Evolutionary conservation across 805 yeast genomes (phyloP), one percentile per base, ranked within the genome.

Genomic region (Osmozyma mogii): DNA sequence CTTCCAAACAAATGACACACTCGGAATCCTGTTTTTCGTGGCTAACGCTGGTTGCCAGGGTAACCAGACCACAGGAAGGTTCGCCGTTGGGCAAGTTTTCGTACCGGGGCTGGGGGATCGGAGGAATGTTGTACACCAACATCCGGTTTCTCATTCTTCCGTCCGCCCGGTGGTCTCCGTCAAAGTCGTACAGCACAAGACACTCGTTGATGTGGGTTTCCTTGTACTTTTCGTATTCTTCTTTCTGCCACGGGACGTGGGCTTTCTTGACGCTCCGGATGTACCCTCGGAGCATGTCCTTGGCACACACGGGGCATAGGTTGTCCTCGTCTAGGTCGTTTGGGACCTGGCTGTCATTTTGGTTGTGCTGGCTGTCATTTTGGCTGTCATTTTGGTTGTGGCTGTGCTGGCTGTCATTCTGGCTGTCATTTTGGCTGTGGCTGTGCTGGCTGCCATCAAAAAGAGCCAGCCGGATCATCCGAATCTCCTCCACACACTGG

Each of bases 1-100:
- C 94, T 50, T 92, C 98, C 38, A 89, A 73, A 49, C 99, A 92
- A 15, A 92, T 89, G 10, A 85, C 89, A 52, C 99, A 92, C 52
- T 92, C 97, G 28, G n/a, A n/a, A n/a, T n/a, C n/a, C n/a, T n/a
- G n/a, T n/a, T n/a, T n/a, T n/a, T n/a, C n/a, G n/a, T n/a, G n/a
- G n/a, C n/a, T n/a, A n/a, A n/a, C n/a, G n/a, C n/a, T n/a, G n/a
- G n/a, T n/a, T n/a, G n/a, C n/a, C n/a, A n/a, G n/a, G 5, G 29
- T 32, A 15, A 32, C 15, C 41, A 37, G 41, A 5, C 40, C 44
- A 10, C 33, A 34, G 24, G 21, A 38, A 25, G 14, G 54, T 46
- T 32, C 36, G 8, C 24, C 25, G 18, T 31, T 36, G 3, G 48
- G 47, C 20, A 59, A 52, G 13, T 45, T 34, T 31, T 61, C 68